A percentile compares a stretch with the other conserved stretches of the same genome.
phyloP scores from a whole-genome alignment of 2,329 filamentous ascomycete genomes.

The Apiospora pterosperma region DNA sequence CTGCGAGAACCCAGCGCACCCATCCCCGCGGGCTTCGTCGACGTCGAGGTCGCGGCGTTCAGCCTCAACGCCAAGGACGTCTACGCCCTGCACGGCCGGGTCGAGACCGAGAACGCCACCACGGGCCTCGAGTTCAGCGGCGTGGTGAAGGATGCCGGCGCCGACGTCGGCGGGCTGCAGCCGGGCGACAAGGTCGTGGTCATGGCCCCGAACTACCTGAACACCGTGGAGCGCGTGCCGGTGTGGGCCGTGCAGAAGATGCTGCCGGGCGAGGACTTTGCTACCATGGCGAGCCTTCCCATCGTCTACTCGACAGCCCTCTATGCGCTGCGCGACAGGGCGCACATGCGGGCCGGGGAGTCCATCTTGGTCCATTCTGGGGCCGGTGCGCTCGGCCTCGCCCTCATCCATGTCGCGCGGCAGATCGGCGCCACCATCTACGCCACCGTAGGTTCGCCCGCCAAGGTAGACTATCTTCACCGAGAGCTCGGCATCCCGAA shows the following conservation, averaged over 20 bases:
- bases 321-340: conserved; percentile 35
- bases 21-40: conserved; percentile 9
- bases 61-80: conserved; percentile 23
- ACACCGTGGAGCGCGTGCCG: conserved; percentile 30
- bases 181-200: conserved; percentile 23
- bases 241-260: conserved; percentile 31
- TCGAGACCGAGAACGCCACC: conserved; percentile 8
- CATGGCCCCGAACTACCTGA: conserved; percentile 32
- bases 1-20: conserved; percentile 5
- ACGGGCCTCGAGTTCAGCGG: conserved; percentile 7
- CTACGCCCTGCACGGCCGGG: conserved; percentile 14
- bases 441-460: conserved; percentile 31
- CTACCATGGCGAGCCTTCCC: conserved; percentile 28
- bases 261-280: conserved; percentile 14
- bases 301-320: conserved; percentile 38
- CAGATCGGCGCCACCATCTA: conserved; percentile 37
- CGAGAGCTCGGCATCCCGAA: conserved; percentile 28
- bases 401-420: conserved; percentile 38
- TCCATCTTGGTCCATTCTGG: conserved; percentile 42
- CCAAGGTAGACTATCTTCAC: conserved; percentile 34
- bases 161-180: conserved; percentile 2
- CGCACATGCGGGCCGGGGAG: conserved; percentile 22
- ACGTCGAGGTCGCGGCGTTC: conserved; percentile 11
- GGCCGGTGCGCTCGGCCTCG: conserved; percentile 40
- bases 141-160: conserved; percentile 6